Evolutionary conservation across 2,329 filamentous ascomycete genomes (phyloP), one percentile per base, ranked within the genome.

Genomic region (Arthrobotrys sinensis): DNA sequence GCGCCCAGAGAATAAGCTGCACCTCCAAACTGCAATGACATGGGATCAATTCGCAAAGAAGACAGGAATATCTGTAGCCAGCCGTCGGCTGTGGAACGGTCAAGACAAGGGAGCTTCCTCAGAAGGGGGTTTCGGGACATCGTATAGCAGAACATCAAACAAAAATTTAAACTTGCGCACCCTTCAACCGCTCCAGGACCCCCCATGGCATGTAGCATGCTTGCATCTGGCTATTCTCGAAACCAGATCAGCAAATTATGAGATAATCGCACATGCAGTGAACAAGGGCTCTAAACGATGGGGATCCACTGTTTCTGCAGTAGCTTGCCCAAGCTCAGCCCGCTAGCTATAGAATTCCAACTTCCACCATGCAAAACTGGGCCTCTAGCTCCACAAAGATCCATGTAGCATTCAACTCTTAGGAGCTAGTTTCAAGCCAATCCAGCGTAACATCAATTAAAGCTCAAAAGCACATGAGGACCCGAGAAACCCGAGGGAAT

Each of bases 221-320:
- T 36, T 45, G 46, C 65, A 69, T 48, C 36, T 69, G 57, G 57
- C 36, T 60, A 60, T 45, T 76, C 72, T 76, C 72, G 72, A 76
- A 76, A 76, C 72, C 72, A 76, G 66, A 77, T 77, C 73, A 77
- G 57, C 66, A 71, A 77, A 77, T 71, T 77, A 77, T 77, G 73
- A 77, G 73, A 77, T 77, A 77, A 77, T 77, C 66, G 73, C 73
- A 77, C 73, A 77, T 77, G 66, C 67, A 77, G 66, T 66, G 71
- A 77, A 68, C 73, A 71, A 77, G 73, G 73, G 73, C 73, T 71
- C 62, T 77, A 77, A 77, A 77, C 73, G 73, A 77, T 70, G 60
- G 21, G 64, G 60, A 68, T 69, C 72, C 72, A 76, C 72, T 57
- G 52, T 45, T 76, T 76, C 64, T 63, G 60, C 60, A 73, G 67